Evolutionary conservation across 2,329 filamentous ascomycete genomes (phyloP).

Genomic region (Aureobasidium sp.): DNA sequence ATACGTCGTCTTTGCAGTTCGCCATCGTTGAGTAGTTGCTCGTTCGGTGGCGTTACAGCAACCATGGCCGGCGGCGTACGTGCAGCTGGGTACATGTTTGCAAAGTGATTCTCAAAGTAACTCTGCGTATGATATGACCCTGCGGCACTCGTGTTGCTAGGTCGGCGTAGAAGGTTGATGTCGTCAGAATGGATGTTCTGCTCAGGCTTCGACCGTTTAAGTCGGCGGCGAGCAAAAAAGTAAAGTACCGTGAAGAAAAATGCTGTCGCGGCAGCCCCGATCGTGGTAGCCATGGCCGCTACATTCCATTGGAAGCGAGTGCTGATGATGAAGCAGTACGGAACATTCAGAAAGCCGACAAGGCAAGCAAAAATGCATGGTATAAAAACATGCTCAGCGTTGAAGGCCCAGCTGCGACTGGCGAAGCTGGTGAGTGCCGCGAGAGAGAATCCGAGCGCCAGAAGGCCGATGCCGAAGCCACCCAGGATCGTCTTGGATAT

Average conservation of each 20-base stretch:
- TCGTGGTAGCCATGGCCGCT: slow-evolving; percentile 37
- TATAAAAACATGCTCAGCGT: slow-evolving; percentile 42
- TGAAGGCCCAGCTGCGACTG: slow-evolving; percentile 37
- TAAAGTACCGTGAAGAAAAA: slow-evolving; percentile 38
- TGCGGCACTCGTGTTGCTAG: slow-evolving; percentile 14
- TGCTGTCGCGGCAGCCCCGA: slow-evolving; percentile 35
- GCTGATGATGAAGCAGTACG: slow-evolving; percentile 42
- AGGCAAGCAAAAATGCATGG: slow-evolving; percentile 38
- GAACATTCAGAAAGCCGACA: slow-evolving; percentile 42
- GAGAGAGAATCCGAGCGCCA: slow-evolving; percentile 43
- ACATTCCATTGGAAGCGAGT: slow-evolving; percentile 36
- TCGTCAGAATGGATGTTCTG: slow-evolving; percentile 25
- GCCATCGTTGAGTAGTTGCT: slow-evolving; percentile 38
- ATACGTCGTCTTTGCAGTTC: slow-evolving; percentile 46
- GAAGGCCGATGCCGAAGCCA: slow-evolving; percentile 41
- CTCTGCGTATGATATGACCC: slow-evolving; percentile 28
- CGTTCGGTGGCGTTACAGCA: slow-evolving; percentile 20
- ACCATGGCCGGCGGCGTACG: slow-evolving; percentile 21
- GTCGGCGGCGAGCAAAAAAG: slow-evolving; percentile 34
- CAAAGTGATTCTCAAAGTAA: slow-evolving; percentile 40
- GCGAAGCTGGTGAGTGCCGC: slow-evolving; percentile 43
- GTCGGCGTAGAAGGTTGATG: slow-evolving; percentile 15
- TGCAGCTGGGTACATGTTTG: slow-evolving; percentile 40
- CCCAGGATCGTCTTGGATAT: slow-evolving; percentile 35
- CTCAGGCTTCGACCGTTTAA: slow-evolving; percentile 15